Conservation (phyloP, 2,329 filamentous ascomycete genomes). For the Geosmithia morbida region DNA sequence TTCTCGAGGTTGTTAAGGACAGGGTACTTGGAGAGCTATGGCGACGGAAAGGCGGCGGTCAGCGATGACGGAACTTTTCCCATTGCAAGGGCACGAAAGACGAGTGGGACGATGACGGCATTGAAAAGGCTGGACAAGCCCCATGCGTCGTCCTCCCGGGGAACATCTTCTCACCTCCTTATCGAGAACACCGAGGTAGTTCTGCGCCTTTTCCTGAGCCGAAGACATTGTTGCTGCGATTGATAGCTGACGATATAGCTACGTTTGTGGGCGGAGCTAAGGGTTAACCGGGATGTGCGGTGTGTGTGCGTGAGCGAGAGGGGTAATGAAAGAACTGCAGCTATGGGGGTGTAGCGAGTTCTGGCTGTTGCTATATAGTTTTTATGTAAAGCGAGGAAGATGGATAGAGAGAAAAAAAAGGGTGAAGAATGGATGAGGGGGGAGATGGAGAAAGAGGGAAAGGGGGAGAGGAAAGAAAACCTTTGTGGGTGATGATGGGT, state of each 20-base stretch:
- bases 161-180: conserved; percentile 49
- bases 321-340: not conserved
- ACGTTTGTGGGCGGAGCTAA: not conserved
- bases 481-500: not conserved
- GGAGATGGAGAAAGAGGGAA: no score
- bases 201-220: conserved; percentile 62
- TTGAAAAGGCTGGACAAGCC: not conserved
- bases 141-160: not conserved
- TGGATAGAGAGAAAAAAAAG: not conserved
- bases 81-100: no score
- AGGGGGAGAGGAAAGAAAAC: not conserved
- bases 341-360: not conserved
- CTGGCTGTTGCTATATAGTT: no score
- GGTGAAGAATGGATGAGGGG: not conserved
- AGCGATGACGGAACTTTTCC: not conserved
- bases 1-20: conserved; percentile 74
- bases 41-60: not conserved
- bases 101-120: no score
- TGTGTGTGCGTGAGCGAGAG: not conserved
- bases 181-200: conserved; percentile 67
- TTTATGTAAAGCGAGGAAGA: not conserved
- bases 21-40: conserved; percentile 74
- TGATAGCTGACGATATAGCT: not conserved
- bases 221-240: conserved; percentile 44
- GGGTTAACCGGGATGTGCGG: not conserved